Evolutionary conservation across 2,329 filamentous ascomycete species (phyloP), one percentile per base, ranked within the genome.

Genomic region (Dryadomyces sulphureus): DNA sequence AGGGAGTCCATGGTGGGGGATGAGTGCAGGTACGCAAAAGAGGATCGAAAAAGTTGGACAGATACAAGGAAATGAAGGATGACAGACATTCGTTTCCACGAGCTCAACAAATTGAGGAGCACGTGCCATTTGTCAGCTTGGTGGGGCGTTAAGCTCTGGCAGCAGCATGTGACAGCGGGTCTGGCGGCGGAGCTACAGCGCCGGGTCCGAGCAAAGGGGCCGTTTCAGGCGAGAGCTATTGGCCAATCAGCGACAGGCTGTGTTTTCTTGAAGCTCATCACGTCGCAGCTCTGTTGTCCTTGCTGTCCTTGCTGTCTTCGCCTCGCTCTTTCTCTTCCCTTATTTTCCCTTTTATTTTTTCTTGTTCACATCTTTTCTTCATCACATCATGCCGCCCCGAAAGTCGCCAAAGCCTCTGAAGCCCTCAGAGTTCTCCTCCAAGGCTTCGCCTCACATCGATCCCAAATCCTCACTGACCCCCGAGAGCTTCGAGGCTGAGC

Each of bases 401-500:
- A 43, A 41, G 24, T 16, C 21, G n/a, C 16, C 56, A 45, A n/a
- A 8, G 19, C 8, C 11, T 7, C 5, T 17, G 19, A 4, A 12
- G 55, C 57, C 38, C 54, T 55, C 44, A 56, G 57, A 17, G 4
- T 19, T 14, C 41, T 40, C 20, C 38, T 7, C 20, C 12, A 42
- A 55, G 58, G 11, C 57, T 61, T n/a, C n/a, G n/a, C 38, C 65
- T 67, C 55, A 68, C 21, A 57, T 59, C 43, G 56, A 59, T 41
- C 54, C 57, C 43, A 55, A 56, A 41, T 57, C 62, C 7, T 59
- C 63, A 35, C 65, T 69, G 55, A 70, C 68, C 4, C 67, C 68
- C n/a, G 64, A 72, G 49, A 64, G 63, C 42, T 75, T 75, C 54
- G 71, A 75, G 54, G 62, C 62, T 48, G 73, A 78, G 53, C 69